Conservation (phyloP, 2,329 filamentous ascomycete genomes). For the Neoarthrinium moseri region DNA sequence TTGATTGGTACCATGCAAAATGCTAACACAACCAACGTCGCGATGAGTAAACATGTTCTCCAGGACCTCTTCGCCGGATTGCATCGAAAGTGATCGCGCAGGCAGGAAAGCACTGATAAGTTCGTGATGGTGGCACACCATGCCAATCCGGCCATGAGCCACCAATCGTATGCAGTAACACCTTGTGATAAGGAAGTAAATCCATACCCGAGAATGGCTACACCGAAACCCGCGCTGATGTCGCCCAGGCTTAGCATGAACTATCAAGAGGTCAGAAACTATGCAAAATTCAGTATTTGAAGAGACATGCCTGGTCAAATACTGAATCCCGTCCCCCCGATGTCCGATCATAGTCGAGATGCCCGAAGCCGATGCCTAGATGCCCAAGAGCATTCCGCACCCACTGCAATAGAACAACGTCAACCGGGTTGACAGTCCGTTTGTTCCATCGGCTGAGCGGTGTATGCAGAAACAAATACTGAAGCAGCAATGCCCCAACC, state of each 20-base stretch:
- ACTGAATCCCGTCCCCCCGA: conserved; percentile 4
- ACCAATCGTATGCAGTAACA: conserved; percentile 23
- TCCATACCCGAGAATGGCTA: conserved; percentile 21
- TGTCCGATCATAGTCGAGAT: not conserved
- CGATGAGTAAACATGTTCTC: conserved; percentile 18
- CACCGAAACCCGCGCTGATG: conserved; percentile 21
- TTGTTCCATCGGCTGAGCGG: conserved; percentile 11
- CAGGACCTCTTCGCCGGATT: conserved; percentile 18
- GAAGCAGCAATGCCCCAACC: conserved; percentile 18
- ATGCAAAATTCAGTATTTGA: not conserved
- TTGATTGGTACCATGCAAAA: conserved; percentile 23
- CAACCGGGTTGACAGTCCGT: conserved; percentile 3
- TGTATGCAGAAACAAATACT: conserved; percentile 21
- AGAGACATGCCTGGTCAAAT: conserved; percentile 18
- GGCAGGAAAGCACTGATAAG: conserved; percentile 18
- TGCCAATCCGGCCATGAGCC: conserved; percentile 21
- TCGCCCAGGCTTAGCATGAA: conserved; percentile 20
- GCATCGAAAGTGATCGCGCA: conserved; percentile 18
- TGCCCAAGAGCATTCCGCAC: conserved; percentile 7
- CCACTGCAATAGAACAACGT: conserved; percentile 5
- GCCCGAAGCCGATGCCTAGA: not conserved
- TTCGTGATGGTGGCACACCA: conserved; percentile 25
- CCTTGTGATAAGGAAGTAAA: conserved; percentile 17
- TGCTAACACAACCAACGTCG: conserved; percentile 16
- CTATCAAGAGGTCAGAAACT: conserved; percentile 13